Base-by-base conservation (phyloP, 768 basidiomycete species). In the Collybia nuda region DNA sequence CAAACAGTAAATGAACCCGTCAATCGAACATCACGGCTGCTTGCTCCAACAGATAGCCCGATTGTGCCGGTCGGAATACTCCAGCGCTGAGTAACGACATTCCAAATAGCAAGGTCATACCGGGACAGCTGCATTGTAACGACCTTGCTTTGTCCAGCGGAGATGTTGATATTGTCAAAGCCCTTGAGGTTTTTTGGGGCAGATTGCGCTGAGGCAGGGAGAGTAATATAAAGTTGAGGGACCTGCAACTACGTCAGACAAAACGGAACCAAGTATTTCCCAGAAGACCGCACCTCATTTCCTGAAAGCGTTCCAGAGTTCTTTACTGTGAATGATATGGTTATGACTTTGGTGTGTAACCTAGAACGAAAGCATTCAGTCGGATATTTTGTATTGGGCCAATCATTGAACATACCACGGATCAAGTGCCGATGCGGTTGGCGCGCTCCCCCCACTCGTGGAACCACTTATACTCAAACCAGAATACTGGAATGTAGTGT, bases 281-380 rank as follows among this genome's bases (percentile, higher is more conserved):
- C 40, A 44, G 9, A n/a, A 44, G 26, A 32, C n/a, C 67, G 15
- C 51, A 80, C 81, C 68, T 84, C 84, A 38, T 76, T 71, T 1
- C 84, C 84, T 5, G 72, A 75, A 14, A 78, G 66, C 2, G 71
- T 65, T 19, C 84, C 84, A 23, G 66, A 79, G 63, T 86, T 86
- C 5, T 62, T 65, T 23, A 85, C 49, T 1, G 72, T 75, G 59
- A 84, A 83, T 17, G 72, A 68, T 12, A 81, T 76, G 2, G 73
- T 78, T n/a, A 81, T 67, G 5, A 78, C 77, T 35, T 75, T 68
- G 15, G 71, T 68, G 61, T 82, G 80, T 28, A 82, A 63, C 74
- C 80, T 82, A 48, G n/a, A n/a, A 40, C 6, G 21, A 22, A 18
- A 40, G 21, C 29, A 5, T 24, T 43, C 2, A 12, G 1, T 6